Evolutionary conservation across 2,329 filamentous ascomycete species (phyloP).

Genomic region (Cytospora mali): DNA sequence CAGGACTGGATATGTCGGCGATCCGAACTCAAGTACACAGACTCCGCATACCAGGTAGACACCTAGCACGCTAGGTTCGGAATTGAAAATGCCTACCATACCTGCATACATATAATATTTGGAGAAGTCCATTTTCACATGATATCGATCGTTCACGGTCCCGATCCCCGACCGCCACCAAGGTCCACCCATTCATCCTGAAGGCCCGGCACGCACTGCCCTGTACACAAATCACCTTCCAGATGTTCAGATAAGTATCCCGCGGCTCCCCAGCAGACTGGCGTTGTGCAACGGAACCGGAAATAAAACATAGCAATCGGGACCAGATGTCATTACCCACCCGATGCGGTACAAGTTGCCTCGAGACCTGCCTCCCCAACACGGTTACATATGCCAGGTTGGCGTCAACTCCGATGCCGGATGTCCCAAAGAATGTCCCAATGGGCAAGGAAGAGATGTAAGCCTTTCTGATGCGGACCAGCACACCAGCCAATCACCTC

Average conservation of each 20-base stretch:
- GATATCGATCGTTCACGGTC: background rate
- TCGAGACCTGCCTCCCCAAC: background rate
- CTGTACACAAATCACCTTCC: background rate
- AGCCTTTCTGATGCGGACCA: conserved; percentile 6
- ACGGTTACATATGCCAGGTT: background rate
- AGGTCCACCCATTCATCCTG: background rate
- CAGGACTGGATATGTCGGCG: too few species aligned
- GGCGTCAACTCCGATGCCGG: background rate
- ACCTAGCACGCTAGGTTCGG: too few species aligned
- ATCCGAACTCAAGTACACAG: too few species aligned
- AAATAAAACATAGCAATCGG: background rate
- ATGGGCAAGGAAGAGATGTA: background rate
- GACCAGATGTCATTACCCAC: background rate
- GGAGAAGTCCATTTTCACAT: background rate
- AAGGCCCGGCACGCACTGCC: background rate
- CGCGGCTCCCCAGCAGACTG: background rate
- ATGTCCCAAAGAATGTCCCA: background rate
- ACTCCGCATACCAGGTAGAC: too few species aligned
- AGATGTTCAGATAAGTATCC: background rate
- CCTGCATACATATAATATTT: background rate
- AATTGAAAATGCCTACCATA: too few species aligned
- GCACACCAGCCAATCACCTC: conserved; percentile 14
- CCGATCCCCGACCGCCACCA: background rate
- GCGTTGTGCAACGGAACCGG: background rate
- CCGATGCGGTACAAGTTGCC: background rate